Evolutionary conservation across 805 yeast species (phyloP), one percentile per base, ranked within the genome.

Genomic region (Hanseniaspora mollemarum): DNA sequence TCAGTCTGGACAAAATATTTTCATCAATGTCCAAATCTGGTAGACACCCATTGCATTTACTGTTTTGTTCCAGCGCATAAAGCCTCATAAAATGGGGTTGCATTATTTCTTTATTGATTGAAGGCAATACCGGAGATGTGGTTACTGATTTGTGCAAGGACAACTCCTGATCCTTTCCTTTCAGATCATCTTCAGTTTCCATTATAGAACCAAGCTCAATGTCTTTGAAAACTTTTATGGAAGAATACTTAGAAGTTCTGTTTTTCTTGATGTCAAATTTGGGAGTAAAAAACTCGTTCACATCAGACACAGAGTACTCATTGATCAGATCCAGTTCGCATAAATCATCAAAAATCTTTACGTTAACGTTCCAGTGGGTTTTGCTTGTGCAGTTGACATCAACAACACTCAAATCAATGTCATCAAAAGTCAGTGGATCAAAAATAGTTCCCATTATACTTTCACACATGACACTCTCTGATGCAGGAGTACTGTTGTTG

Each of bases 11-110:
- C 18, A 63, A 55, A 13, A 63, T 54, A 12, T 52, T 50, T 35
- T 64, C 65, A 50, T 64, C 67, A 22, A 64, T 60, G 48, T 58
- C 56, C 15, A 64, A 54, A 32, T 62, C 61, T 2, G 67, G 67
- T 13, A 64, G 43, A 12, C 55, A 31, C n/a, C 57, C 58, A 33
- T 54, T 58, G n/a, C 35, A 35, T 33, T 58, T 60, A 33, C 59
- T 54, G 9, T 56, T 37, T 36, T 59, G 60, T 43, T 62, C 66
- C 13, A 62, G 49, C 1, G 67, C 62, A 49, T 60, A 59, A 7
- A 64, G 54, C 53, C 57, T 58, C 41, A 62, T 55, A 45, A 64
- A 63, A 44, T 62, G 60, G 1, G 63, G 60, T 29, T 60, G 61
- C 44, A 58, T 56, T 55, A 46, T 62, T 64, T 37, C 67, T 56